phyloP scores from a whole-genome alignment of 768 basidiomycete species.

The Rhodotorula taiwanensis region DNA sequence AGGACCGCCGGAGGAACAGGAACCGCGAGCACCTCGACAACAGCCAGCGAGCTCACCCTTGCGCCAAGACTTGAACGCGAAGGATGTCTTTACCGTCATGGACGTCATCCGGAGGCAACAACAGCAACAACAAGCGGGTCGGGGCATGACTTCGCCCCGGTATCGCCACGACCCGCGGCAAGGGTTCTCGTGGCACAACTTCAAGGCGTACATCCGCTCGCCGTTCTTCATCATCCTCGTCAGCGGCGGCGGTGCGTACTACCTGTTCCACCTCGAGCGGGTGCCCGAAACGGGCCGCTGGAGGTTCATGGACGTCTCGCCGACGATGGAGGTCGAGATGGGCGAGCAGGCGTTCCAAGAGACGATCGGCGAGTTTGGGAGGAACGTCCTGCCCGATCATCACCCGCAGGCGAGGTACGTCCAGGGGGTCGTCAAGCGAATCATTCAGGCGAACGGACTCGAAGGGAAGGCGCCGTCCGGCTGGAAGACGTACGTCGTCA shows the following conservation, averaged over 20 bases:
- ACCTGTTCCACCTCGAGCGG: conserved; percentile 54
- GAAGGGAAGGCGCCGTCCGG: conserved; percentile 48
- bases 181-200: conserved; percentile 14
- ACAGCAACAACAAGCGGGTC: not conserved
- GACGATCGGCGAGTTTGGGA: conserved; percentile 53
- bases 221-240: conserved; percentile 22
- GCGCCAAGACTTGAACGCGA: not conserved
- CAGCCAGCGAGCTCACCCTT: too few species aligned
- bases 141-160: too few species aligned
- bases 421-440: conserved; percentile 59
- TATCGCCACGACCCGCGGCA: not conserved
- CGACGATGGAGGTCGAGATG: conserved; percentile 56
- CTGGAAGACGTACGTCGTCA: conserved; percentile 25
- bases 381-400: conserved; percentile 57
- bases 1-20: not conserved
- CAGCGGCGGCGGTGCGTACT: conserved; percentile 31
- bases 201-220: conserved; percentile 7
- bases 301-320: conserved; percentile 75
- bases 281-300: conserved; percentile 60
- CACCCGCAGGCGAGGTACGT: conserved; percentile 65
- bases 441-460: conserved; percentile 66
- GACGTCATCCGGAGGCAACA: not conserved
- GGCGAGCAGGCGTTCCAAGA: conserved; percentile 46
- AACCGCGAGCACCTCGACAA: too few species aligned
- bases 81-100: not conserved